These are phyloP conservation scores for Suhomyces anneliseae DNA, from an alignment of 1,139 yeast species.

Conservation along the genomic window DNA sequence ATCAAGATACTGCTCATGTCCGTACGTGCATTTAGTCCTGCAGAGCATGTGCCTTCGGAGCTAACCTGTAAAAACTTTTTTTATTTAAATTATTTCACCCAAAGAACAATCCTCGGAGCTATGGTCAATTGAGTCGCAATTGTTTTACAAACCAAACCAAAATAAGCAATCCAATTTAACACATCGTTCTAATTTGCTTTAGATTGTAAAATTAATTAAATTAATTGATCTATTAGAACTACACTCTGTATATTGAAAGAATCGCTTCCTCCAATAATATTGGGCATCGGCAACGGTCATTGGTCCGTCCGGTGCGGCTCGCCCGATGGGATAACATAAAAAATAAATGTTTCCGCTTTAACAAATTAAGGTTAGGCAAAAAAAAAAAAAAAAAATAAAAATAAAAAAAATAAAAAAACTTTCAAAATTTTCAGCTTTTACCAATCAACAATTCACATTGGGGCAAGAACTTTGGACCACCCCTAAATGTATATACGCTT, in stretches of 20 bases:
- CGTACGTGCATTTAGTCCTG: background rate
- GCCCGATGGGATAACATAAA: background rate
- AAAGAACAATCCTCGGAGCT: too few relatives aligned
- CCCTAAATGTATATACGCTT: slow-evolving; percentile 5
- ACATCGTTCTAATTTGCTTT: background rate
- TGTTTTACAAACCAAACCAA: background rate
- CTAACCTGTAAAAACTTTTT: background rate
- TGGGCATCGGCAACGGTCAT: background rate
- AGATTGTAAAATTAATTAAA: background rate
- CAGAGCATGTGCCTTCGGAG: background rate
- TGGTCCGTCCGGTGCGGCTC: slow-evolving; percentile 1
- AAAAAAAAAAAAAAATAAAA: background rate
- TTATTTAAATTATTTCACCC: too few relatives aligned
- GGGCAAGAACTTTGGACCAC: background rate
- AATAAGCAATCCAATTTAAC: background rate
- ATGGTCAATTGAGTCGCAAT: background rate
- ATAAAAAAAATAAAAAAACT: background rate
- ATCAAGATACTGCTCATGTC: background rate
- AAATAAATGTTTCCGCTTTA: slow-evolving; percentile 1
- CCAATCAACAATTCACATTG: background rate
- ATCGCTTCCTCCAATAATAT: too few relatives aligned
- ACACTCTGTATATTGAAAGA: background rate
- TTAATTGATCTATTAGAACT: background rate
- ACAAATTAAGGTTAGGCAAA: background rate
- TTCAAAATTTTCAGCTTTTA: background rate